Evolutionary conservation across 768 basidiomycete species (phyloP), one percentile per base, ranked within the genome.

Genomic region (Dentipellis sp.): DNA sequence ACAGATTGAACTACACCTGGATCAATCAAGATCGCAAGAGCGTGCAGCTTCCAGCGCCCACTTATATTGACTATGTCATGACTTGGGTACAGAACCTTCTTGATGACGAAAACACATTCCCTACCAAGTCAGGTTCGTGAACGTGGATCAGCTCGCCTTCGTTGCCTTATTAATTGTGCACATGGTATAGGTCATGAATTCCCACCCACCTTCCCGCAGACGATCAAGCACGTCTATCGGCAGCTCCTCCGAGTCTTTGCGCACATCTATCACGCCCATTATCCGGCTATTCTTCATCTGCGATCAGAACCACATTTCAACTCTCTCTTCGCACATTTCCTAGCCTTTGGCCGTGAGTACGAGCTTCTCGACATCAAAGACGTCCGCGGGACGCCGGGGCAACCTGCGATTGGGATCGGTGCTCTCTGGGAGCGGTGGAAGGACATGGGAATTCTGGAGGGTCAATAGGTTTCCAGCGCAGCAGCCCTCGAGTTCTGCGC

Each of bases 61-160:
- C 91, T 1, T 97, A 97, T 71, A 92, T 97, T 64, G 95, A 97
- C 75, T 95, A 91, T 60, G 95, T 97, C 64, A 93, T 97, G 88
- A 92, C 94, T 4, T 94, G 92, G 77, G 82, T 97, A 23, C 95
- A 98, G 69, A 94, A 90, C 66, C 78, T 95, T 23, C 76, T 97
- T 35, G 91, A 97, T 63, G 94, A 98, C 73, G 94, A 97, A 65
- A 85, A 82, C 63, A 83, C 87, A 54, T 97, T 97, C 76, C 95
- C 94, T 5, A 93, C 94, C 10, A 95, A 97, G 69, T 84, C 89
- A n/a, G 91, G 94, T 91, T 65, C 62, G 81, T 72, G 14, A 3
- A 17, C 29, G 9, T 29, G 29, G 29, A 29, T 29, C 29, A 29
- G 29, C 29, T 29, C 29, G 23, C 8, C 35, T 40, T 37, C 23